Evolutionary conservation across 2,329 filamentous ascomycete species (phyloP), one percentile per base, ranked within the genome.

Genomic region (Colletotrichum tabaci): DNA sequence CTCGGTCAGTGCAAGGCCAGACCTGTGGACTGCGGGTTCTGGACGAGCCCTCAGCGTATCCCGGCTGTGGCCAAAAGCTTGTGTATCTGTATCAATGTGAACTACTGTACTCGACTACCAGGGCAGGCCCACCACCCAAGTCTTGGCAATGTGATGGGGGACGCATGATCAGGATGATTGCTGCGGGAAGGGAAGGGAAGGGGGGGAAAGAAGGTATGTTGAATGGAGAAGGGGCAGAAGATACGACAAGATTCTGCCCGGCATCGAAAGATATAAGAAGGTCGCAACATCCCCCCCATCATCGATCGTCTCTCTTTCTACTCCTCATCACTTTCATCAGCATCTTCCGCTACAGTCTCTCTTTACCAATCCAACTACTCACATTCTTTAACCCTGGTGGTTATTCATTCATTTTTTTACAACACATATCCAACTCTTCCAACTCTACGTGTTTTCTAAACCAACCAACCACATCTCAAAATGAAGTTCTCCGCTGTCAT

Each of bases 281-380:
- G 16, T 47, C n/a, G 49, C 58, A 7, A 50, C 23, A 58, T 44
- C 58, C 65, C 53, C 13, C 21, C 18, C 21, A 38, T 21, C 15
- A 60, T 3, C 16, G 2, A 15, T 7, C 6, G 42, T 35, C 15
- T n/a, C 4, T 42, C 49, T 21, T 46, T 38, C 55, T 35, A 26
- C 16, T 63, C 60, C 46, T 49, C 53, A 63, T 49, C 50, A 61
- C 65, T 58, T 61, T 71, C 58, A 64, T 68, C 68, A 68, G 58
- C 53, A 60, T 68, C 47, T 60, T 49, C 69, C 58, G 53, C 69
- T 30, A 71, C 69, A 67, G 65, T 67, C 71, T 61, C 67, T 71
- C 67, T 23, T 81, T 74, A 77, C 77, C 35, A 75, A 80, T 21
- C 71, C 77, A 62, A 78, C 77, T 76, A 68, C 53, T 72, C 63